These are phyloP conservation scores for Diversispora epigaea DNA, from an alignment of 192 early-diverging fungal species.

Conservation along the genomic window DNA sequence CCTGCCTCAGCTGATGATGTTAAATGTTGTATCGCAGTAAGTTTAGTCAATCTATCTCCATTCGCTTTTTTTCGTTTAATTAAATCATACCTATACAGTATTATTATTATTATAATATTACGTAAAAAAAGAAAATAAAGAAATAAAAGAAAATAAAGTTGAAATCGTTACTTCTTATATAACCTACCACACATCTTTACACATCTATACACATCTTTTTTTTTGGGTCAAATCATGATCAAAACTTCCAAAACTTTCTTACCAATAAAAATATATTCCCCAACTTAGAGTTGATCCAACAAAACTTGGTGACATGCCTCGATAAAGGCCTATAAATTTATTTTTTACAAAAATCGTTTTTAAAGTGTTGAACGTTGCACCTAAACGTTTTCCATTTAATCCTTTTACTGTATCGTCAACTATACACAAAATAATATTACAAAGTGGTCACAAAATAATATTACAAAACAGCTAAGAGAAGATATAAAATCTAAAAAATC, in stretches of 20 bases:
- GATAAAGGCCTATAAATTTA: slow-evolving; percentile 79
- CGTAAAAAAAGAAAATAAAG: too few species aligned
- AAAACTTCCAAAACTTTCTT: slow-evolving; percentile 47
- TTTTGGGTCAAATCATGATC: too few species aligned
- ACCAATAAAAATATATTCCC: slow-evolving; percentile 98
- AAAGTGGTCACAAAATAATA: not conserved
- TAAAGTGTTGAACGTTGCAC: slow-evolving; percentile 67
- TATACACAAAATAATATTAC: not conserved
- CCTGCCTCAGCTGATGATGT: slow-evolving; percentile 76
- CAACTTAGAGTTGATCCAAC: slow-evolving; percentile 89
- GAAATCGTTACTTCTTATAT: too few species aligned
- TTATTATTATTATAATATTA: too few species aligned
- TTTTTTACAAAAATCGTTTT: slow-evolving; percentile 56
- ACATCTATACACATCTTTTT: too few species aligned
- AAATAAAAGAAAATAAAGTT: too few species aligned
- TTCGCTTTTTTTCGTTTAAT: slow-evolving; percentile 68
- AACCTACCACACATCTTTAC: too few species aligned
- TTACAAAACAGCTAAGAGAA: too few species aligned
- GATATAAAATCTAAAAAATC: not conserved
- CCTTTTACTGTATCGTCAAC: slow-evolving; percentile 52
- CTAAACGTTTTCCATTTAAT: slow-evolving; percentile 52
- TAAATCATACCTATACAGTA: slow-evolving; percentile 50
- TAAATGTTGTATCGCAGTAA: slow-evolving; percentile 79
- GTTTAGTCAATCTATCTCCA: slow-evolving; percentile 48
- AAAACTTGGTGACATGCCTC: slow-evolving; percentile 87